Conservation (phyloP, 257 asterid species). For the Solanum tacnaense region DNA sequence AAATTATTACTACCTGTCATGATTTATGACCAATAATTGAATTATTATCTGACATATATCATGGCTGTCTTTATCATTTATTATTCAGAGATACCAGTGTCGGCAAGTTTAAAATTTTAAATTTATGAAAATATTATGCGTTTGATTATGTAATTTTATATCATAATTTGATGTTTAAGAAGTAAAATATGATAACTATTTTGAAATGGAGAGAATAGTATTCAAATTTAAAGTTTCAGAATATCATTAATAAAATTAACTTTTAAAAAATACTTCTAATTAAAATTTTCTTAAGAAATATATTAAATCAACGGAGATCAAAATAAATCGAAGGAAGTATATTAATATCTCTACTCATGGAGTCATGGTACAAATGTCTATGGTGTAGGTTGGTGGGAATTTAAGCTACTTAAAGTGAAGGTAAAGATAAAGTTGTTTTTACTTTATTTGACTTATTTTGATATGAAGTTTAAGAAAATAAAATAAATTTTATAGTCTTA, state of each 20-base stretch:
- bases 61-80: not conserved
- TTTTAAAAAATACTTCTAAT: no score
- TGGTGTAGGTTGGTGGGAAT: not conserved
- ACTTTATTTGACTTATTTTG: no score
- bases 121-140: not conserved
- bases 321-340: accelerated
- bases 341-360: not conserved
- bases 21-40: not conserved
- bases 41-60: not conserved
- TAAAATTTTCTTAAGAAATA: no score
- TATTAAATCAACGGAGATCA: no score
- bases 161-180: no score
- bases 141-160: no score
- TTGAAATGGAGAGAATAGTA: accelerated
- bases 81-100: not conserved
- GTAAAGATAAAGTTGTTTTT: not conserved
- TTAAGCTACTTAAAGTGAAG: not conserved
- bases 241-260: no score
- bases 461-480: no score
- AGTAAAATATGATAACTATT: not conserved
- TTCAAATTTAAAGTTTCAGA: no score
- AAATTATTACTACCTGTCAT: not conserved
- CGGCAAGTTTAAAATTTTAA: not conserved
- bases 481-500: no score
- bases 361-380: not conserved